Conservation (phyloP, 345 rosid species). For the Corchorus olitorius region DNA sequence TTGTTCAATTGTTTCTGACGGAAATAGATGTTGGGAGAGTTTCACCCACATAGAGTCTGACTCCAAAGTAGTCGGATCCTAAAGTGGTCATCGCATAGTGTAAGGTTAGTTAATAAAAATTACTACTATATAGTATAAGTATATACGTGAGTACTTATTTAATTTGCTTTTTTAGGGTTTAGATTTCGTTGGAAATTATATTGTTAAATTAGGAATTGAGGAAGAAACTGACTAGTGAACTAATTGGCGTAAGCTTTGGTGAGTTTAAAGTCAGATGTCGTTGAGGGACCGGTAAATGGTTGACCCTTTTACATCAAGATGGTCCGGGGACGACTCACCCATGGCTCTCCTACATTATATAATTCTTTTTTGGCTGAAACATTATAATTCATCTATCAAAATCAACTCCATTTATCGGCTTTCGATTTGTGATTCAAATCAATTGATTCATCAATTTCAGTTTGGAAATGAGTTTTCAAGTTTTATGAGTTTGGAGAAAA, state of each 20-base stretch:
- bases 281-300: conserved; percentile 12
- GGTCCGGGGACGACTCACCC: not conserved
- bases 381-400: not conserved
- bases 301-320: conserved; percentile 1
- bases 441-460: not conserved
- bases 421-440: not conserved
- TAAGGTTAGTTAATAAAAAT: no score
- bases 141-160: no score
- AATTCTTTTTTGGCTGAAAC: no score
- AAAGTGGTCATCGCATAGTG: no score
- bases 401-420: not conserved
- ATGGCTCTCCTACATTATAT: not conserved
- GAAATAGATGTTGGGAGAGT: no score
- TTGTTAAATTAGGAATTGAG: not conserved
- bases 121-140: no score
- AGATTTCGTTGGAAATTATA: not conserved
- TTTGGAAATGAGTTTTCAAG: not conserved
- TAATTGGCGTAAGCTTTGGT: not conserved
- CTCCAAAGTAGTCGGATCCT: no score
- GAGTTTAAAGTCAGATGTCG: conserved; percentile 3
- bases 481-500: not conserved
- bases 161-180: not conserved
- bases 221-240: not conserved
- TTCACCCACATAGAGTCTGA: no score
- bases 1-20: no score